Base-by-base conservation (phyloP, 129 eudicot species). In the Erigeron canadensis region DNA sequence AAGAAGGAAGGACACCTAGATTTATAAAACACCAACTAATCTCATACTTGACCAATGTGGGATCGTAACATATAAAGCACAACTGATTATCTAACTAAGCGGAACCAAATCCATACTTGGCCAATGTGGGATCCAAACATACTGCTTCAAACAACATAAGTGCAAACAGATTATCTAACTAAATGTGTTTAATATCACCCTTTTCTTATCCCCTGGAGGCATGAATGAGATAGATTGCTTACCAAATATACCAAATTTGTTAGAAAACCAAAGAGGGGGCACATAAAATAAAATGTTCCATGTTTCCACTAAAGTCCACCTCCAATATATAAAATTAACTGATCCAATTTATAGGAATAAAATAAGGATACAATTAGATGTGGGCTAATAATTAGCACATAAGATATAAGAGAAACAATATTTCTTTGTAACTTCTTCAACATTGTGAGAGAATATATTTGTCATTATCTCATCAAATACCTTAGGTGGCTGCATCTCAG, bases 401-500 rank as follows among this genome's bases (percentile, higher is more conserved):
- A 71, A 71, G 39, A 15, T 66, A 57, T 42, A 57, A 22, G 17
- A 67, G 43, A 58, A 6, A n/a, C 58, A 6, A 44, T 42, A 50
- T 19, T 37, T 46, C 38, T 37, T 47, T 63, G 12, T 16, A 37
- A 10, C 18, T 12, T 28, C 37, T 46, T 44, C 42, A 47, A 47
- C 34, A 4, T 47, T 0, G 61, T 10, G 11, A 38, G 5, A 63
- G 16, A 15, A 63, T 47, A 62, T 38, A 47, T 34, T 41, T 44
- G 53, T 11, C 28, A 62, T 40, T 63, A 46, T 51, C 21, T 55
- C 43, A 1, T 37, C 41, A 38, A 61, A 11, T 86, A 95, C 99
- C 96, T 95, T 95, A 17, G 99, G 99, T 40, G 99, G 99, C 83
- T 95, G 82, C 97, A 95, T 90, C 74, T 95, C 99, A 38, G 99